These are phyloP conservation scores for Jimgerdemannia lactiflua DNA, from an alignment of 192 early-diverging fungal species.

Conservation along the genomic window DNA sequence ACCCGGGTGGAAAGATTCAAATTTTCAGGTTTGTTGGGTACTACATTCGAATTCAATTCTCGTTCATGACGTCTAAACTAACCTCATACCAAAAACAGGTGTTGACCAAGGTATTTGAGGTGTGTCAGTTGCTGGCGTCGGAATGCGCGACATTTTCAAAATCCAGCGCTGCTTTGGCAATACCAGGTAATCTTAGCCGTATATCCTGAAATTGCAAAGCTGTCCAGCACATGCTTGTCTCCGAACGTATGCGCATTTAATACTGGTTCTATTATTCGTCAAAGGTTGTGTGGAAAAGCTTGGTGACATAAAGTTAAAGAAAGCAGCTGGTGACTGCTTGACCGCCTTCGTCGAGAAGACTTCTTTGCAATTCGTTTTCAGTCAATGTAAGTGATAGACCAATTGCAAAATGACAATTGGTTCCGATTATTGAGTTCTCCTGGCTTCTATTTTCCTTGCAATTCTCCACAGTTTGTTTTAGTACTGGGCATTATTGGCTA, in stretches of 20 bases:
- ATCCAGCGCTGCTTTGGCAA: conserved; percentile 67
- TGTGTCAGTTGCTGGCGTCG: conserved; percentile 70
- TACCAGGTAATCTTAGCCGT: conserved; percentile 43
- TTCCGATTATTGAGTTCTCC: no score
- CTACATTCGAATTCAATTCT: neutral
- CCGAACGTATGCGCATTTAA: no score
- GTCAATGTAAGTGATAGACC: conserved; percentile 39
- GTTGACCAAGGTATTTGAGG: conserved; percentile 67
- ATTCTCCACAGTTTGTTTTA: no score
- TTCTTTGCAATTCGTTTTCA: conserved; percentile 79
- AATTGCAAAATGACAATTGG: neutral
- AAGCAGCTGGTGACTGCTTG: conserved; percentile 77
- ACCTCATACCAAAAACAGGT: conserved; percentile 14
- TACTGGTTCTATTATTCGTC: neutral
- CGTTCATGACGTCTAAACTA: neutral
- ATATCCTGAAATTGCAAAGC: neutral
- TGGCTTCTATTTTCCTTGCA: no score
- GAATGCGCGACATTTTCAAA: conserved; percentile 62
- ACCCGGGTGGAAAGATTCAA: conserved; percentile 97
- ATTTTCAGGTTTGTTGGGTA: conserved; percentile 69
- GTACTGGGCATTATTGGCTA: no score
- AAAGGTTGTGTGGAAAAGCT: conserved; percentile 85
- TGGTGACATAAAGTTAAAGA: conserved; percentile 94
- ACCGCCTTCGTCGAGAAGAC: conserved; percentile 71
- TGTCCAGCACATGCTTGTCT: neutral